phyloP scores from a whole-genome alignment of 176 grass and related monocot species.

The Dactylis glomerata region DNA sequence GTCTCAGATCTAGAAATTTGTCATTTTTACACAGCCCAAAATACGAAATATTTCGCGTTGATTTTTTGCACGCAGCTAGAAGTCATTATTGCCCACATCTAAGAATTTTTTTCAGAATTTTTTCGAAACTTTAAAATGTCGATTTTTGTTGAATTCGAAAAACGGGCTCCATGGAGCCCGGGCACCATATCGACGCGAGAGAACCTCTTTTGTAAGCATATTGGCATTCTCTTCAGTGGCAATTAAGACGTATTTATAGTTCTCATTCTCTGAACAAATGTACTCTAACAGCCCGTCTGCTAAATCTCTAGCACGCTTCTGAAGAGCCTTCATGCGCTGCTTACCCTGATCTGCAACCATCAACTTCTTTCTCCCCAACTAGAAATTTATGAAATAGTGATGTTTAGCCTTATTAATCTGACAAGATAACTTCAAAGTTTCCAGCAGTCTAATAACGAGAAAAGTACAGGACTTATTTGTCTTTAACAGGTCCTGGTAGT shows the following conservation, averaged over 20 bases:
- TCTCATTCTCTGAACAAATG: neutral
- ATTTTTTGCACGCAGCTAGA: too few relatives aligned
- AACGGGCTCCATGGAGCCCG: too few relatives aligned
- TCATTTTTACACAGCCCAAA: too few relatives aligned
- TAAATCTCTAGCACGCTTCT: neutral
- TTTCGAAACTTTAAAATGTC: too few relatives aligned
- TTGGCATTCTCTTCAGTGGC: conserved; percentile 10
- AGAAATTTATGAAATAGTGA: neutral
- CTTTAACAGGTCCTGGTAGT: too few relatives aligned
- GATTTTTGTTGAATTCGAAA: too few relatives aligned
- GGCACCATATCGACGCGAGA: too few relatives aligned
- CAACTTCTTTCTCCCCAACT: neutral
- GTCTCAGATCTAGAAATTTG: too few relatives aligned
- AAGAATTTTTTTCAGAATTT: too few relatives aligned
- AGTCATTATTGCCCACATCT: too few relatives aligned
- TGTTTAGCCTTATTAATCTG: neutral
- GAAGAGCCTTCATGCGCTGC: neutral
- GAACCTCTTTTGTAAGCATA: conserved; percentile 16
- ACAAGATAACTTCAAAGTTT: neutral
- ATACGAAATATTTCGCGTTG: too few relatives aligned
- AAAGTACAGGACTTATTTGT: neutral
- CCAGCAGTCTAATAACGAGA: neutral
- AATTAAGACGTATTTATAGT: conserved; percentile 14
- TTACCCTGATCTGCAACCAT: neutral
- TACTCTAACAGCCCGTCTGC: conserved; percentile 8